Evolutionary conservation across 75 land plant genomes (phyloP).

Genomic region (Pinus tabuliformis): DNA sequence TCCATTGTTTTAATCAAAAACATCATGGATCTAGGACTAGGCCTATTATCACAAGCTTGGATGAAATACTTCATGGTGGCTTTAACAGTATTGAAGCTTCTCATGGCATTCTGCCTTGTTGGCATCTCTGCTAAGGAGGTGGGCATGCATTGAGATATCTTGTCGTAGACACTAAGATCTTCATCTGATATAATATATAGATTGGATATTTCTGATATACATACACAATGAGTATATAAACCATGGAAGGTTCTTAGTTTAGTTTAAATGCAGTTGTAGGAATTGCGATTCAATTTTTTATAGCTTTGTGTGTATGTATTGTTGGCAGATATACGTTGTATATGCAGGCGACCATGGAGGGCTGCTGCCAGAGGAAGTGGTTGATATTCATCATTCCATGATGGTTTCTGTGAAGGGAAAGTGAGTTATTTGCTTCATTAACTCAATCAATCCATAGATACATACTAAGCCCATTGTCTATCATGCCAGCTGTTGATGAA

Average conservation of each 20-base stretch:
- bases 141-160: background rate
- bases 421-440: background rate
- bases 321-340: constrained; percentile 47
- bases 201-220: background rate
- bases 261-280: background rate
- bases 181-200: background rate
- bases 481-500: too few species aligned
- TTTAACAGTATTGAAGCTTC: background rate
- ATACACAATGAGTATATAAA: too few species aligned
- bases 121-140: constrained; percentile 6
- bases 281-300: too few species aligned
- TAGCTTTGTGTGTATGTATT: background rate
- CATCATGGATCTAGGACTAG: background rate
- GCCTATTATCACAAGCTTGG: background rate
- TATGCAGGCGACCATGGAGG: constrained; percentile 45
- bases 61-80: background rate
- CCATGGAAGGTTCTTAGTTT: background rate
- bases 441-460: too few species aligned
- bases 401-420: constrained; percentile 42
- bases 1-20: background rate
- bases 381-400: constrained; percentile 39
- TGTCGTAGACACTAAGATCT: background rate
- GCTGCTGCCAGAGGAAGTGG: constrained; percentile 33
- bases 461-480: too few species aligned
- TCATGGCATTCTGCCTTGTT: background rate